These are phyloP conservation scores for Trifolium fragiferum DNA, from an alignment of 306 rosid genomes.

Conservation along the genomic window DNA sequence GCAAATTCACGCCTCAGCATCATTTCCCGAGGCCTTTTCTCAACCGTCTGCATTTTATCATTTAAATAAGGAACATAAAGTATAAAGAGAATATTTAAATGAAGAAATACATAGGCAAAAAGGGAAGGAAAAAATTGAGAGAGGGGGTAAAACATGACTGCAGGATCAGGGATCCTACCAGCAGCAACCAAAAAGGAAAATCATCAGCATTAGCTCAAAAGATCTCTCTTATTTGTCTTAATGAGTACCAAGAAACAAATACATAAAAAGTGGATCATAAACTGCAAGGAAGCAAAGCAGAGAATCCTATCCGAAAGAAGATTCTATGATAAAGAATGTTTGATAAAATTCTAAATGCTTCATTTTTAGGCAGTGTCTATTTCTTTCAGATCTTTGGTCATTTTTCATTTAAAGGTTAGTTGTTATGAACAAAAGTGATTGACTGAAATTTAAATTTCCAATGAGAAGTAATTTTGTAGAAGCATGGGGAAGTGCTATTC, in stretches of 20 bases:
- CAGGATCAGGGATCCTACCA: not conserved
- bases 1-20: conserved; percentile 97
- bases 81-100: not conserved
- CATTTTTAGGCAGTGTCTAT: not conserved
- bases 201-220: not conserved
- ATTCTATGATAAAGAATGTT: not conserved
- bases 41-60: conserved; percentile 72
- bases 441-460: not conserved
- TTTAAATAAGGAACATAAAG: conserved; percentile 40
- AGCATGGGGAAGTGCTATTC: conserved; percentile 17
- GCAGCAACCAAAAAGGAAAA: not conserved
- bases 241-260: too few relatives aligned
- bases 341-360: not conserved
- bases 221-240: not conserved
- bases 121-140: not conserved
- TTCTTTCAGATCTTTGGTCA: not conserved
- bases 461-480: not conserved
- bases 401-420: not conserved
- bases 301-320: not conserved
- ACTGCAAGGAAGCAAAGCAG: too few relatives aligned
- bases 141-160: not conserved
- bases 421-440: not conserved
- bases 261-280: too few relatives aligned
- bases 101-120: conserved; percentile 16
- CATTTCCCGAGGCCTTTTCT: conserved; percentile 98